A percentile compares a stretch with the other conserved stretches of the same genome.
Conservation (phyloP, 192 early-diverging fungal genomes). For the Mortierella claussenii region DNA sequence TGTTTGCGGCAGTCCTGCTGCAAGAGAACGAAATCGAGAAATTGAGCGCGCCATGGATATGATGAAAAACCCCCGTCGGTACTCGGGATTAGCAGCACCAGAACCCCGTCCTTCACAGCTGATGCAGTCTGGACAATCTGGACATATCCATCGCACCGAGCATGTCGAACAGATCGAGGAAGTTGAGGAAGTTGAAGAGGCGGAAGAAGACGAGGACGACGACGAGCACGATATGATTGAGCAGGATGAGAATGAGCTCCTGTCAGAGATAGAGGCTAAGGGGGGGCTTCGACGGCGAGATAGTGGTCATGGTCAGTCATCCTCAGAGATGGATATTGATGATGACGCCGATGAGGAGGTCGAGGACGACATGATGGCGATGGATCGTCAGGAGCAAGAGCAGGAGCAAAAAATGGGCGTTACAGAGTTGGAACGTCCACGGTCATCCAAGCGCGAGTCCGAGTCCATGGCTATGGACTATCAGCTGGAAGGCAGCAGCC, state of each 20-base stretch:
- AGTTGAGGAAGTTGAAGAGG: constrained; percentile 3
- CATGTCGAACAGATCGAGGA: constrained; percentile 11
- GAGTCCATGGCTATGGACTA: constrained; percentile 34
- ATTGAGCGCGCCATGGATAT: constrained; percentile 36
- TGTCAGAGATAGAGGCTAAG: constrained; percentile 44
- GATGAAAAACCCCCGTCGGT: constrained; percentile 46
- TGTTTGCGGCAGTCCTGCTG: constrained; percentile 30
- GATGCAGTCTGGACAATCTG: background rate
- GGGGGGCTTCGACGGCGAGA: constrained; percentile 48
- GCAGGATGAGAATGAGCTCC: constrained; percentile 20
- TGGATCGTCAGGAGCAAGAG: too few species aligned
- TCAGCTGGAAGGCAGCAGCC: constrained; percentile 15
- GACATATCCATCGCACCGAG: background rate
- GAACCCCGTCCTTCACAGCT: background rate
- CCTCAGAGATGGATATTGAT: constrained; percentile 49
- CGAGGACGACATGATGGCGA: constrained; percentile 13
- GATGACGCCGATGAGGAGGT: constrained; percentile 26
- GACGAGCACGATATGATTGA: constrained; percentile 10
- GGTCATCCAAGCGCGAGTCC: constrained; percentile 25
- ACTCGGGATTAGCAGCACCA: constrained; percentile 1
- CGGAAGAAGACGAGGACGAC: constrained; percentile 22
- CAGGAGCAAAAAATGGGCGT: background rate
- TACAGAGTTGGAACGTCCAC: background rate
- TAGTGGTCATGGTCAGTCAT: constrained; percentile 46
- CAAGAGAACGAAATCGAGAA: constrained; percentile 27